Evolutionary conservation across 441 rosid genomes (phyloP), one percentile per base, ranked within the genome.

Genomic region (Manihot esculenta): DNA sequence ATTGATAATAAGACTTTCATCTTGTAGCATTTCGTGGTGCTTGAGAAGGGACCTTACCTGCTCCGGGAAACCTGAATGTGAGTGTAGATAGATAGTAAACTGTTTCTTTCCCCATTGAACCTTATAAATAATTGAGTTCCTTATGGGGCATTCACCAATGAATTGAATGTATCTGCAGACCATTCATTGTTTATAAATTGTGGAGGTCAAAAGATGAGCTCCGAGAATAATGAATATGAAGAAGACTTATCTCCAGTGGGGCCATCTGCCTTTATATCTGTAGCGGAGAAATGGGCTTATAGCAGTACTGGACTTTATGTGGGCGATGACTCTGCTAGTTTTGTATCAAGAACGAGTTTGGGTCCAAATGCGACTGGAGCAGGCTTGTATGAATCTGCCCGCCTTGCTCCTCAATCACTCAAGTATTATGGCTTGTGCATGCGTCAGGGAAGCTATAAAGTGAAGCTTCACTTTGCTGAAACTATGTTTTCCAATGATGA

Each of bases 401-500:
- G 98, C 56, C 82, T 90, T 33, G 77, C 97, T 50, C 90, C 99
- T 47, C 79, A 72, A 5, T 90, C 96, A 23, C 91, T 92, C 69
- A 92, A 75, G 79, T 89, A 94, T 79, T 92, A 88, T 71, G 98
- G 85, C 69, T 79, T 87, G 1, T 95, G 98, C 56, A 62, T 92
- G 91, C 66, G 48, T 62, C 13, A 53, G 27, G 95, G 89, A 23
- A 78, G 77, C 54, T 95, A 95, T 57, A 89, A 78, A 54, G 88
- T 92, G n/a, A 73, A 65, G 70, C 97, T 95, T 33, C 91, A 95
- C 75, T 92, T 95, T 79, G 92, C 99, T 7, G 99, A 95, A 79
- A 92, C 92, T 15, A 90, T 83, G 88, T 92, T 59, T 72, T 66
- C 91, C 0, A 12, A 82, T 50, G 68, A 85, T 27, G 48, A 76